Evolutionary conservation across 2,329 filamentous ascomycete species (phyloP).

Genomic region (Fusarium setosum): DNA sequence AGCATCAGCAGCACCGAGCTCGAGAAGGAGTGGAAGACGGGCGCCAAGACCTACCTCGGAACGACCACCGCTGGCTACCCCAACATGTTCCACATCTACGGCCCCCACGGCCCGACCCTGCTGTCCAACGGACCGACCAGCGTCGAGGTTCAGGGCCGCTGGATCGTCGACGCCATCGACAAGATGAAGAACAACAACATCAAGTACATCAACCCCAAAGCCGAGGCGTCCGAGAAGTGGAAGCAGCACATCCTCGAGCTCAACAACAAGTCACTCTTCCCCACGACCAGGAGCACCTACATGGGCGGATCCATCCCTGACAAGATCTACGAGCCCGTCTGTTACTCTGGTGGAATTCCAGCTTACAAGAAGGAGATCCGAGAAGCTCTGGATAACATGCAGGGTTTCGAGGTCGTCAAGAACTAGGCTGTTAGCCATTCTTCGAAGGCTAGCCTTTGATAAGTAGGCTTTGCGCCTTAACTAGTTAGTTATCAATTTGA

Average conservation of each 20-base stretch:
- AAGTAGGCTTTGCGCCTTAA: not conserved
- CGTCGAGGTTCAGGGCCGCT: constrained; percentile 66
- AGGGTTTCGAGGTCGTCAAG: constrained; percentile 38
- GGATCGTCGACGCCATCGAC: constrained; percentile 63
- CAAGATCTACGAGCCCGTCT: constrained; percentile 63
- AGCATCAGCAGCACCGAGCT: constrained; percentile 53
- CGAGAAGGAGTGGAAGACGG: constrained; percentile 54
- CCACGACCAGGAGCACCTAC: constrained; percentile 62
- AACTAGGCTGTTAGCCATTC: not conserved
- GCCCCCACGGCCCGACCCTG: constrained; percentile 66
- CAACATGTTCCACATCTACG: constrained; percentile 66
- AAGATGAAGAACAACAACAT: constrained; percentile 59
- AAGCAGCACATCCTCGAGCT: constrained; percentile 60
- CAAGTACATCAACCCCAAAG: constrained; percentile 62
- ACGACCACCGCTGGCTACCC: constrained; percentile 57
- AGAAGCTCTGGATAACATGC: constrained; percentile 26
- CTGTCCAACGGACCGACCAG: constrained; percentile 66
- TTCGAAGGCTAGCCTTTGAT: too few species aligned
- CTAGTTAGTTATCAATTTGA: not conserved
- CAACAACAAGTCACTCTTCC: constrained; percentile 60
- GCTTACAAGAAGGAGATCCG: constrained; percentile 45
- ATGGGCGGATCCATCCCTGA: constrained; percentile 67
- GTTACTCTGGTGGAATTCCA: constrained; percentile 57
- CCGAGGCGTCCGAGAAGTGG: constrained; percentile 59
- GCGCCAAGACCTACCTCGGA: constrained; percentile 58